phyloP scores from a whole-genome alignment of 2,329 filamentous ascomycete genomes.

The Zymoseptoria brevis region DNA sequence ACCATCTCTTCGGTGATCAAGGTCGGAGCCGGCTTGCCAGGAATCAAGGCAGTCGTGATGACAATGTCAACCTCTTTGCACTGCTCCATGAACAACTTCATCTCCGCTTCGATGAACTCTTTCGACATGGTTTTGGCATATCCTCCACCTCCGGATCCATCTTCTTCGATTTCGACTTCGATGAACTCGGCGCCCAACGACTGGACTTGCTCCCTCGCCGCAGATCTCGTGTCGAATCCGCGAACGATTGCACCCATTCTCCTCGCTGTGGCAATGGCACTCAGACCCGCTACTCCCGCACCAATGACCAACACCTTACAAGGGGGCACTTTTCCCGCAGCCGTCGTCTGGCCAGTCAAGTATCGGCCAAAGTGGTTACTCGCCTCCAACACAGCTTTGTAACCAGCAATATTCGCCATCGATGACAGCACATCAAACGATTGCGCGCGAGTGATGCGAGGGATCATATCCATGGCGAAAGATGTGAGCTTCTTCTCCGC shows the following conservation, averaged over 20 bases:
- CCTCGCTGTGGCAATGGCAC: slow-evolving; percentile 78
- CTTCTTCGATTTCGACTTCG: slow-evolving; percentile 76
- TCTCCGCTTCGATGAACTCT: slow-evolving; percentile 85
- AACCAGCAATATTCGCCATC: slow-evolving; percentile 91
- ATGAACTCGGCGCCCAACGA: slow-evolving; percentile 85
- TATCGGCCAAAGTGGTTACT: slow-evolving; percentile 86
- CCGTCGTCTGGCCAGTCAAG: slow-evolving; percentile 80
- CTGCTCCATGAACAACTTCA: slow-evolving; percentile 86
- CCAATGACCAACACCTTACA: slow-evolving; percentile 88
- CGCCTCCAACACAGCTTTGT: slow-evolving; percentile 84
- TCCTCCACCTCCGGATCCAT: slow-evolving; percentile 74
- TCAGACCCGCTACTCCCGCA: slow-evolving; percentile 79
- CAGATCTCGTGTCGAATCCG: slow-evolving; percentile 85
- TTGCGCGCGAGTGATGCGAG: slow-evolving; percentile 80
- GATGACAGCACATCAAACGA: slow-evolving; percentile 80
- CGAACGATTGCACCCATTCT: slow-evolving; percentile 83
- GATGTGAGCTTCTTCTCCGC: slow-evolving; percentile 62
- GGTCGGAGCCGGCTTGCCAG: slow-evolving; percentile 72
- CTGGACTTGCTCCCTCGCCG: slow-evolving; percentile 80
- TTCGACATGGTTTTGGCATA: slow-evolving; percentile 94
- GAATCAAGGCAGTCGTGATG: slow-evolving; percentile 86
- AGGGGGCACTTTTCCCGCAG: slow-evolving; percentile 81
- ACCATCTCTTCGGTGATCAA: slow-evolving; percentile 76
- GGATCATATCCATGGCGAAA: slow-evolving; percentile 91
- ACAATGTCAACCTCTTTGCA: slow-evolving; percentile 85